Base-by-base conservation (phyloP, 495 filamentous ascomycete species). In the Bombardia bombarda region DNA sequence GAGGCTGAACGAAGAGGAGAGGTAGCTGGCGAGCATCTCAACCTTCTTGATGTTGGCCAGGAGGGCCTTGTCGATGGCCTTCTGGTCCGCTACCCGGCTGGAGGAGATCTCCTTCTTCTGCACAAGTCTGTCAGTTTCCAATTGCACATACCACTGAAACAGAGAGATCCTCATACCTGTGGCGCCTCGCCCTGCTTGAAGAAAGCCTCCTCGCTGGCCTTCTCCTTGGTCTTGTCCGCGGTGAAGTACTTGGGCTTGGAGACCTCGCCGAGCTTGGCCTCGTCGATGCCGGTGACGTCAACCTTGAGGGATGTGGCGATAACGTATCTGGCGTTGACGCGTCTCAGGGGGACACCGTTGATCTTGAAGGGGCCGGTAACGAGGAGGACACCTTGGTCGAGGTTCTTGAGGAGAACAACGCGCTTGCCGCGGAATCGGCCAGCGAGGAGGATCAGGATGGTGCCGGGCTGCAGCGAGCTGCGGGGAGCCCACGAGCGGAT, bases 341-440 rank as follows among this genome's bases (percentile, higher is more conserved):
- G 80, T 67, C 93, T 83, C 60, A 99, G 84, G 49, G 93, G 93
- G 49, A 99, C 93, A 71, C 93, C 93, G 75, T 99, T 99, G 77
- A 97, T 83, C 83, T 95, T 97, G 84, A 96, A 99, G 62, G 93
- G 93, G 55, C 93, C 93, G 61, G 93, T 99, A 54, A 99, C 86
- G 61, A 99, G 87, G 63, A 99, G 88, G 50, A 96, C 86, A 70
- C 93, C 93, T 75, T 95, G 85, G 60, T 83, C 72, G 63, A 99
- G 88, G 73, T 82, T 76, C 79, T 96, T 97, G 67, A 99, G 86
- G 68, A 95, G 89, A 63, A 99, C 75, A 61, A 99, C 93, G 65
- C 93, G 93, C 86, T 96, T 97, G 77, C 93, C 93, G 60, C 93
- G 92, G 86, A 97, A 99, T 63, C 93, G 92, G 60, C 93, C 93